Evolutionary conservation across 352 stramenopile genomes (phyloP), one percentile per base, ranked within the genome.

Genomic region (Globisporangium carolinianum): DNA sequence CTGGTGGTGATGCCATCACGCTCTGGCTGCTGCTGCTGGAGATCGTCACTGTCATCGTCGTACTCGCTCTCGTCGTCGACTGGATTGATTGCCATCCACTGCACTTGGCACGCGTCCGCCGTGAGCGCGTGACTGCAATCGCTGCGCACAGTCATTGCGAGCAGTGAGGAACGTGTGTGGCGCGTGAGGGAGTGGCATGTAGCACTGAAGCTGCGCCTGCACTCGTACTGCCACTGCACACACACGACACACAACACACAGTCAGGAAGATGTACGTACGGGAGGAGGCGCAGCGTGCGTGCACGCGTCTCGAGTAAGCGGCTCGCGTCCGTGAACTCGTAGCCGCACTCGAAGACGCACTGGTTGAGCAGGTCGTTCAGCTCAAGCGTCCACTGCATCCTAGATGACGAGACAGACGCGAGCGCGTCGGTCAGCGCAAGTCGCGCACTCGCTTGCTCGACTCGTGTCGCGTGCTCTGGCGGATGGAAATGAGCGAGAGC

Each of bases 41-140:
- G 24, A 32, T 60, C 45, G 9, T 9, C 39, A 10, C 39, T 24
- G 12, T 63, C 47, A 4, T 57, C 47, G n/a, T 62, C 51, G 9
- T 48, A 18, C 6, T 60, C 59, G 8, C 76, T 63, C 14, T 67
- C 61, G 4, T 83, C 73, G 7, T 73, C 61, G 0, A 79, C 70
- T 1, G 79, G 79, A 53, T 89, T 89, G 61, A 89, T 69, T n/a
- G 51, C 49, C 76, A 87, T 89, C 79, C 79, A 87, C 41, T 77
- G 76, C 51, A 79, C 69, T 62, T 89, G 73, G 53, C 73, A 86
- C 46, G 74, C 63, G 14, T 74, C 74, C 32, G 71, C 67, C 1
- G 73, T 75, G 39, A 48, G 37, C 24, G 24, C 12, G 45, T 11
- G 46, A 17, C 14, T 47, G 35, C 18, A 12, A 18, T n/a, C 4